These are phyloP conservation scores for Talaromyces sp. DNA, from an alignment of 2,329 filamentous ascomycete species.

Conservation along the genomic window DNA sequence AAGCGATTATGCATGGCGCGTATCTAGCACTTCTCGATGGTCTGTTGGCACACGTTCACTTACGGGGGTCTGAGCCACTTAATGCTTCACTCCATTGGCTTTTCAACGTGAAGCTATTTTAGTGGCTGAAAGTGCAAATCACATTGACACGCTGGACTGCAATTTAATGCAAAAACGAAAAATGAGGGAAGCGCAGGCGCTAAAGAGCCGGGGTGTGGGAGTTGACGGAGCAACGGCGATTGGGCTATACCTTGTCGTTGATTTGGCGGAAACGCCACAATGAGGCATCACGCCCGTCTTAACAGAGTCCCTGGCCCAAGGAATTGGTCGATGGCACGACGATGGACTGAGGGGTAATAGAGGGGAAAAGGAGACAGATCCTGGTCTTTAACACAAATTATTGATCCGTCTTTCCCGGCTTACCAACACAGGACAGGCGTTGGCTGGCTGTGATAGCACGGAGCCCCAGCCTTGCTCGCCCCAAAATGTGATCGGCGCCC, in stretches of 20 bases:
- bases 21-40: slow-evolving; percentile 6
- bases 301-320: not conserved
- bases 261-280: slow-evolving; percentile 6
- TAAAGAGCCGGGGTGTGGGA: slow-evolving; percentile 1
- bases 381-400: not conserved
- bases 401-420: not conserved
- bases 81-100: not conserved
- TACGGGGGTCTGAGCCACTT: not conserved
- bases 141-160: not conserved
- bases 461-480: not conserved
- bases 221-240: not conserved
- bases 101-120: not conserved
- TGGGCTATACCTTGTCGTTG: slow-evolving; percentile 4
- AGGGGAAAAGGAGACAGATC: not conserved
- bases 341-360: not conserved
- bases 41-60: slow-evolving; percentile 4
- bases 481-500: no score
- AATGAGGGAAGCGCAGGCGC: slow-evolving; percentile 1
- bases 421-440: not conserved
- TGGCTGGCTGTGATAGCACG: not conserved
- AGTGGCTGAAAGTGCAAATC: not conserved
- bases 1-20: slow-evolving; percentile 8
- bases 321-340: not conserved
- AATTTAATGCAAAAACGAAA: not conserved
- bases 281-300: not conserved